A percentile compares a stretch with the other conserved stretches of the same genome.
These are phyloP conservation scores for Stereum hirsutum DNA, from an alignment of 1,284 basidiomycete genomes.

Conservation along the genomic window DNA sequence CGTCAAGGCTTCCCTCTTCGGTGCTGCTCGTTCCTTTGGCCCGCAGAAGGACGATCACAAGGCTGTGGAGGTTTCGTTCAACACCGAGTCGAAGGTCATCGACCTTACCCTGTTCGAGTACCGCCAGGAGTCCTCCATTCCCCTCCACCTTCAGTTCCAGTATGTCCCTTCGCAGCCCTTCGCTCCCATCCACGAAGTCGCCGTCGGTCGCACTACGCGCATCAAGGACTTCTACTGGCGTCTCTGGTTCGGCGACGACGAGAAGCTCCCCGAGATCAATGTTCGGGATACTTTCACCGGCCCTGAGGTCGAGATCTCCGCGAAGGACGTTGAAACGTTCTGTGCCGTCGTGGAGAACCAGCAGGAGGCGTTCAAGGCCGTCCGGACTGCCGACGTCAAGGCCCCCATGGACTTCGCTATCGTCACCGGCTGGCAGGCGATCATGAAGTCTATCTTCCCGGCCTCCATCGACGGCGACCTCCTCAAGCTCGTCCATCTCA, in stretches of 20 bases:
- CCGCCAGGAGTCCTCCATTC: slow-evolving; percentile 67
- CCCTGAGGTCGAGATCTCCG: slow-evolving; percentile 75
- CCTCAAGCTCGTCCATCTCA: slow-evolving; percentile 92
- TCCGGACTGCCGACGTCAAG: slow-evolving; percentile 58
- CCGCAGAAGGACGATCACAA: slow-evolving; percentile 72
- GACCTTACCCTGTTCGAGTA: slow-evolving; percentile 81
- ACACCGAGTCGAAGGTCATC: slow-evolving; percentile 49
- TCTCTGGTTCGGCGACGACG: slow-evolving; percentile 88
- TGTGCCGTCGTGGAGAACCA: slow-evolving; percentile 93
- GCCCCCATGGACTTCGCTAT: slow-evolving; percentile 99
- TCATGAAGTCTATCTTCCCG: slow-evolving; percentile 98
- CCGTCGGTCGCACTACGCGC: slow-evolving; percentile 76
- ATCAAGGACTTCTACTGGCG: slow-evolving; percentile 98
- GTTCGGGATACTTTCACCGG: slow-evolving; percentile 76
- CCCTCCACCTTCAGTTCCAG: slow-evolving; percentile 75
- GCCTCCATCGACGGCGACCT: slow-evolving; percentile 84
- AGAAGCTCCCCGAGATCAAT: slow-evolving; percentile 65
- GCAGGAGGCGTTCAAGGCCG: slow-evolving; percentile 82
- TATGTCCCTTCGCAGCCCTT: slow-evolving; percentile 88
- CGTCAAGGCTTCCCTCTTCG: slow-evolving; percentile 55
- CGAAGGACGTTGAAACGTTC: slow-evolving; percentile 77
- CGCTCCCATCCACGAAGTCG: slow-evolving; percentile 90
- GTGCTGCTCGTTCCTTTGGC: slow-evolving; percentile 77
- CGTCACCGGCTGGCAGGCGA: slow-evolving; percentile 74
- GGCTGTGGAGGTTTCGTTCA: slow-evolving; percentile 70